phyloP scores from a whole-genome alignment of 73 alveolate genomes.

The Paramecium sonneborni region DNA sequence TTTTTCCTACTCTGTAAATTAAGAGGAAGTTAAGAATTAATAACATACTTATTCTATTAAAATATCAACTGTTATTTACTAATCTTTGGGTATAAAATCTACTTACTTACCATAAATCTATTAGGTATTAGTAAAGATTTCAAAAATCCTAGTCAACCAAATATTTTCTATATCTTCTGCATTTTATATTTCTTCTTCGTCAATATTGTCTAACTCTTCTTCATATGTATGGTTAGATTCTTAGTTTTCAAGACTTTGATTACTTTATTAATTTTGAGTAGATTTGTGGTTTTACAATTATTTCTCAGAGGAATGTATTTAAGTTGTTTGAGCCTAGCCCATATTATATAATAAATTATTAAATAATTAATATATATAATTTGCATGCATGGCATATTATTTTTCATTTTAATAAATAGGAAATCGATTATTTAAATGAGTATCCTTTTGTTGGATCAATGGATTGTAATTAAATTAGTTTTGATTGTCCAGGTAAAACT shows the following conservation, averaged over 20 bases:
- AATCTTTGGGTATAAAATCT: not conserved
- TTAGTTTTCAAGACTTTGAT: not conserved
- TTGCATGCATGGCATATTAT: not conserved
- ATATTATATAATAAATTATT: not conserved
- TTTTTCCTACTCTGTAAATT: not conserved
- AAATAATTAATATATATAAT: not conserved
- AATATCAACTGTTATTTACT: not conserved
- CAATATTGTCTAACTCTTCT: not conserved
- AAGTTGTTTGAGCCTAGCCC: not conserved
- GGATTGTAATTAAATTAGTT: not conserved
- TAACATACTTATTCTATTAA: not conserved
- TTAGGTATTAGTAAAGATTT: not conserved
- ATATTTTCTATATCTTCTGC: not conserved
- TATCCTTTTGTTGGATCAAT: constrained; percentile 11
- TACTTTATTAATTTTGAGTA: not conserved
- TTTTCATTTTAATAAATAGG: not conserved
- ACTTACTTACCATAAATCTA: not conserved
- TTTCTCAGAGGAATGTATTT: not conserved
- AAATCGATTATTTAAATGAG: not conserved
- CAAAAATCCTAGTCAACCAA: constrained; percentile 10
- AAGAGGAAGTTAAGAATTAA: not conserved
- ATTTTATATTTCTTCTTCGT: not conserved
- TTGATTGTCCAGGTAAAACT: not conserved
- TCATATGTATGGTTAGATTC: not conserved
- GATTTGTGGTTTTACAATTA: not conserved